These are phyloP conservation scores for Acarospora socialis DNA, from an alignment of 2,329 filamentous ascomycete genomes.

Conservation along the genomic window DNA sequence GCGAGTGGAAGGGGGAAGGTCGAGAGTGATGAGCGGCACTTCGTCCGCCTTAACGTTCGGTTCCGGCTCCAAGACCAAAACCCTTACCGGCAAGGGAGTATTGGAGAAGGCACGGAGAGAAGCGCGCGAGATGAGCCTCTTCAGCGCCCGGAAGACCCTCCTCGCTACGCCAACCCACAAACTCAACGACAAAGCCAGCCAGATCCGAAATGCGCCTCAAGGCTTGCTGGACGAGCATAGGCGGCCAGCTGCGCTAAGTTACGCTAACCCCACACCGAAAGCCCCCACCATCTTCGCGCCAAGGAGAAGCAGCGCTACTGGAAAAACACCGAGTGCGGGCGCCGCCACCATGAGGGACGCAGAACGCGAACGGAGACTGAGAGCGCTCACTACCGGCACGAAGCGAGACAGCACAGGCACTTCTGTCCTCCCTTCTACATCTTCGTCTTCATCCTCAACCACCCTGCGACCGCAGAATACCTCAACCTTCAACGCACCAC, in stretches of 20 bases:
- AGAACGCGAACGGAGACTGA: slow-evolving; percentile 1
- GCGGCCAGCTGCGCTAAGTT: slow-evolving; percentile 2
- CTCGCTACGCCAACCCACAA: slow-evolving; percentile 28
- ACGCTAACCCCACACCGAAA: slow-evolving; percentile 5
- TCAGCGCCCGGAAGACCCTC: slow-evolving; percentile 24
- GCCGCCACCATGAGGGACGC: not conserved
- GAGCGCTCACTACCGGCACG: not conserved
- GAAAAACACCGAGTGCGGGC: not conserved
- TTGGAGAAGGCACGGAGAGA: slow-evolving; percentile 44
- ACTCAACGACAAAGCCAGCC: slow-evolving; percentile 24
- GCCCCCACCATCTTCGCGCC: slow-evolving; percentile 3
- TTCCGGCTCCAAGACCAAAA: slow-evolving; percentile 38
- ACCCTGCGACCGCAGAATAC: slow-evolving; percentile 17
- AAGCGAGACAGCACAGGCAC: slow-evolving; percentile 12
- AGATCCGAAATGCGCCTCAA: slow-evolving; percentile 8
- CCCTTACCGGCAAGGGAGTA: slow-evolving; percentile 37
- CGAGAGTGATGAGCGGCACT: slow-evolving; percentile 16
- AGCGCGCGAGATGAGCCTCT: slow-evolving; percentile 37
- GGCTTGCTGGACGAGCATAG: slow-evolving; percentile 7
- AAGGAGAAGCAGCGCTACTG: slow-evolving; percentile 4
- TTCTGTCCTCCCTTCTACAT: slow-evolving; percentile 16
- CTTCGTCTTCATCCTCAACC: slow-evolving; percentile 28
- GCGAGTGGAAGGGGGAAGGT: slow-evolving; percentile 16
- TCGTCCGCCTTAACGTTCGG: slow-evolving; percentile 30
- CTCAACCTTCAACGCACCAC: slow-evolving; percentile 17